Evolutionary conservation across 495 filamentous ascomycete species (phyloP), one percentile per base, ranked within the genome.

Genomic region (Aspergillus saccharolyticus): DNA sequence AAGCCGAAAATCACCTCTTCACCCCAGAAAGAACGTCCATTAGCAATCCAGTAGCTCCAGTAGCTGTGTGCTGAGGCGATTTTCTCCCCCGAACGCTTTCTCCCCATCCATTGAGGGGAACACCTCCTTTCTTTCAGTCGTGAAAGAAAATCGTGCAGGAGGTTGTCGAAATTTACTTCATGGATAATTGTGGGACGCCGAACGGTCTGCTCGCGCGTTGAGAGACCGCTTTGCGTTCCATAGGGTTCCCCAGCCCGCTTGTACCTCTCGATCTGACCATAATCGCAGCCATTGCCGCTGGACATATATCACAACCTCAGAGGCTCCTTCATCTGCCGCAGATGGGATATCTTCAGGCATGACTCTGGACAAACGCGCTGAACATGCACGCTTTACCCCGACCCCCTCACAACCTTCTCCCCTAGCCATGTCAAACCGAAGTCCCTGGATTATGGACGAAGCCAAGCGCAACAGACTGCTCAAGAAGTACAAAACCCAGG

Each of bases 171-270:
- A 57, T 58, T 46, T 28, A 47, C 63, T 69, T 66, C 57, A 78
- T 74, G 75, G 69, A 71, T 59, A 71, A 71, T 71, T 77, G 75
- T 77, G 76, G 76, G 75, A 77, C 75, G 75, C 76, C 54, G 63
- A 75, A 78, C 72, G 74, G 75, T 77, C 74, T 75, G 62, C 76
- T 79, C 75, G 62, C 67, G 55, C 52, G 59, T 55, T 77, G 76
- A 76, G 76, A 77, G 74, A 70, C 75, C 75, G 74, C 66, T 78
- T 77, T 76, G 76, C 76, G 74, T 79, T 78, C 75, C 75, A 77
- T 77, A 69, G 70, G 74, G 71, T 74, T 77, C 74, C 72, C 70
- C 74, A 75, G 71, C 74, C 73, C 74, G 57, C 57, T 46, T 56
- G 52, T 52, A 6, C 33, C 33, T 8, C 20, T 54, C 55, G 42